Percentiles rank a stretch among this genome's conserved stretches.
Conservation (phyloP, 2,329 filamentous ascomycete genomes). For the Bipolaris bicolor region DNA sequence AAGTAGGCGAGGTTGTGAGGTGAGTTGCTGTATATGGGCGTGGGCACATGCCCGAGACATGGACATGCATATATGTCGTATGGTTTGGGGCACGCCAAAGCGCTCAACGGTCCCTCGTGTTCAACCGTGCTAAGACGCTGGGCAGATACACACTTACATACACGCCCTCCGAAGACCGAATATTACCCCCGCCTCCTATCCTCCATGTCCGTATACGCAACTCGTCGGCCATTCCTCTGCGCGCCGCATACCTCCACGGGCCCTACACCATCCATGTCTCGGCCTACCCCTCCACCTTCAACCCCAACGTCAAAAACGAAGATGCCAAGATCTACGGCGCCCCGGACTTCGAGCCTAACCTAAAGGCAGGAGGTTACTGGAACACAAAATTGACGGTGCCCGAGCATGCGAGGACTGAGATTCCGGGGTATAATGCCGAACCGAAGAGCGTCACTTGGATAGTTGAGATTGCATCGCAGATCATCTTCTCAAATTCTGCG, state of each 20-base stretch:
- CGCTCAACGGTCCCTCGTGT: background rate
- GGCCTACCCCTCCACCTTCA: conserved; percentile 81
- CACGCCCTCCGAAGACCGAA: conserved; percentile 84
- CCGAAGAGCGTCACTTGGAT: conserved; percentile 78
- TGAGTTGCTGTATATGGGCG: conserved; percentile 45
- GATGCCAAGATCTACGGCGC: conserved; percentile 73
- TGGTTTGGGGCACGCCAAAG: conserved; percentile 1
- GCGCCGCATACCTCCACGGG: conserved; percentile 94
- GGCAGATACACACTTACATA: conserved; percentile 82
- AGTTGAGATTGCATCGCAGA: conserved; percentile 88
- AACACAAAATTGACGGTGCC: conserved; percentile 80
- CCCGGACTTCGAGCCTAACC: conserved; percentile 92
- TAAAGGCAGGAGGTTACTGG: conserved; percentile 93
- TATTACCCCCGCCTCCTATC: conserved; percentile 80
- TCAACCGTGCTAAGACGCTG: conserved; percentile 4
- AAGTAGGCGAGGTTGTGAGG: conserved; percentile 91
- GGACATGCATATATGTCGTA: background rate
- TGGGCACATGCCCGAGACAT: background rate
- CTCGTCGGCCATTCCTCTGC: conserved; percentile 84
- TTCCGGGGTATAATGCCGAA: conserved; percentile 26
- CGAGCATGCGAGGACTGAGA: conserved; percentile 68
- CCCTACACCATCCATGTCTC: conserved; percentile 90
- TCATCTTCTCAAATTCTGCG: conserved; percentile 89
- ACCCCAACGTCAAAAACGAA: conserved; percentile 79
- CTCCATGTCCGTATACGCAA: conserved; percentile 91